Base-by-base conservation (phyloP, 2,329 filamentous ascomycete genomes). In the Trichoderma brevicompactum region DNA sequence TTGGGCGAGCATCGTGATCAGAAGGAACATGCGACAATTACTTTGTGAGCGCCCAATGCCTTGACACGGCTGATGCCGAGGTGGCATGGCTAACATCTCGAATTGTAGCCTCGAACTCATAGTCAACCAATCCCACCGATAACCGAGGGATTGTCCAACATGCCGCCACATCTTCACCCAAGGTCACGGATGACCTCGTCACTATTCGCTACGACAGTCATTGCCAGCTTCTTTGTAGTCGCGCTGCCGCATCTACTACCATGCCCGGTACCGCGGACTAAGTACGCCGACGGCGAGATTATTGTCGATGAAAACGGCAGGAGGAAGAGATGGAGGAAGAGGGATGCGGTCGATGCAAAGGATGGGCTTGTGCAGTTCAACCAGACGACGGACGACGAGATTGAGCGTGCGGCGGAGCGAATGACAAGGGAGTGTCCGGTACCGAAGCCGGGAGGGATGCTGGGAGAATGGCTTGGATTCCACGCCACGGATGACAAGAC, bases 171-270 rank as follows among this genome's bases (percentile, higher is more conserved):
- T 79, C 88, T 99, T 48, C 95, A 99, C 78, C 95, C 95, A 40
- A 89, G 94, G 78, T 98, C 94, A 71, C 89, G 92, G 73, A 92
- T 92, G 81, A 99, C 95, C 72, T 94, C 91, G 65, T 95, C 93
- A 52, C 89, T 99, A 67, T 99, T 99, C 81, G 93, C 92, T 58
- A 92, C 91, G n/a, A 98, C 94, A 1, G 86, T 98, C 63, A 84
- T 92, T 68, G 89, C 93, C 38, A 95, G 91, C 71, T 97, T 99
- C 78, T 85, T 97, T 69, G 94, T 99, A 68, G 95, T 99, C 61
- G 92, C 87, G 36, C 83, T 97, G 50, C 95, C 95, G 23, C 95
- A 99, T 77, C 75, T 96, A 36, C 86, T 99, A 17, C 95, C 95
- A 1, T 99, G 95, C 75, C 95, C 95, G 1, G 92, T 92, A 52